Base-by-base conservation (phyloP, 2,329 filamentous ascomycete species). In the Alternaria alternata region DNA sequence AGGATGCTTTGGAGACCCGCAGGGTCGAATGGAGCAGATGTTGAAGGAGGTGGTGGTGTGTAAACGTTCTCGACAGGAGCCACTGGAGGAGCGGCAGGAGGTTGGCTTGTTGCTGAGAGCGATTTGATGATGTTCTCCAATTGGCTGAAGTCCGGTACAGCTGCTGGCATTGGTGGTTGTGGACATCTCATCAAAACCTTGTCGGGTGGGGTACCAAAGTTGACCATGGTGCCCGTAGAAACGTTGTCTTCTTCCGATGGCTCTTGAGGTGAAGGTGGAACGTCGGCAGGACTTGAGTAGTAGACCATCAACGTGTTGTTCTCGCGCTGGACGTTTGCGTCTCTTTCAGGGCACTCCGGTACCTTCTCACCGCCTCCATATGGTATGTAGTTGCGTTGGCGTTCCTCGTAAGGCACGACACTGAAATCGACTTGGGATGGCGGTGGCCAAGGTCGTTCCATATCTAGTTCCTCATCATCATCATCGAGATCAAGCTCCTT, bases 401-500 rank as follows among this genome's bases (percentile, higher is more conserved):
- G 78, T 56, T 82, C 81, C 4, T 80, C 77, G 18, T 67, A 44
- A 11, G 73, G 68, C 7, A 84, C 74, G 11, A 68, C 63, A 57
- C 73, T 80, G 64, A 85, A 84, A 63, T 84, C 81, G 20, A 84
- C 74, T 32, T 69, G 41, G 14, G 72, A 71, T 36, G 77, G 76
- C 22, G 71, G 67, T 14, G 54, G 65, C 74, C 74, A 81, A 4
- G 74, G 66, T 11, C 70, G 69, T 51, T 70, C 67, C n/a, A 65
- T 46, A 5, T 82, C 78, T 3, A 73, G 81, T 1, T 90, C 87
- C 28, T 89, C 87, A 12, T 89, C 87, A 26, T 87, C 87, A 0
- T 89, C 74, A 8, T 78, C 86, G 3, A 87, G 85, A 44, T 90
- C 88, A 82, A 90, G 88, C 49, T 91, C 89, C 71, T 92, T 79